Base-by-base conservation (phyloP, 768 basidiomycete genomes). In the Coprinopsis sp. region DNA sequence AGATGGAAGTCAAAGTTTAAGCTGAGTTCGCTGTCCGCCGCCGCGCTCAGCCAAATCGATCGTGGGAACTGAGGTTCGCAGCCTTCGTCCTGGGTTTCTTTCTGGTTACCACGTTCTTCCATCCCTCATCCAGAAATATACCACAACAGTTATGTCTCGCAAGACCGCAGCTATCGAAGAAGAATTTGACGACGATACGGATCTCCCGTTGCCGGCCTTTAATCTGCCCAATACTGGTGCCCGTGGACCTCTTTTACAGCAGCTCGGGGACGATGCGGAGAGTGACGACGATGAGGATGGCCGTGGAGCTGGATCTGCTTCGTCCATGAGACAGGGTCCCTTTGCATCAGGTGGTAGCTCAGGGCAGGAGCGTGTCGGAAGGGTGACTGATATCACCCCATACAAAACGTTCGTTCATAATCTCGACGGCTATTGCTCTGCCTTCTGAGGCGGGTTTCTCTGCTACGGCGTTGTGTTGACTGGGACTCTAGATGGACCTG, bases 401-500 rank as follows among this genome's bases (percentile, higher is more conserved):
- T 91, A 89, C 61, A 90, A 91, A 73, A 79, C 75, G 88, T 90
- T 59, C 58, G 79, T 74, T 45, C 46, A 29, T n/a, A n/a, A n/a
- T n/a, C n/a, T n/a, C n/a, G n/a, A n/a, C n/a, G n/a, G n/a, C 38
- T 24, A 23, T 48, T 54, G 49, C 30, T n/a, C 33, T 38, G 16
- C 33, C 14, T 39, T 31, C 38, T 31, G 37, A n/a, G n/a, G n/a
- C n/a, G n/a, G n/a, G n/a, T n/a, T n/a, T n/a, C n/a, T n/a, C n/a
- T n/a, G n/a, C n/a, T n/a, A n/a, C n/a, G n/a, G n/a, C n/a, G n/a
- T 37, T 49, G 28, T 43, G 47, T 16, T 40, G n/a, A n/a, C n/a
- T n/a, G n/a, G n/a, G n/a, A n/a, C n/a, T n/a, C n/a, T 58, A 96
- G 93, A 57, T 96, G 94, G 94, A 85, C 91, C 36, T 90, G 89